A percentile compares a stretch with the other conserved stretches of the same genome.
Conservation (phyloP, 495 filamentous ascomycete species). For the Sphaerosporella brunnea region DNA sequence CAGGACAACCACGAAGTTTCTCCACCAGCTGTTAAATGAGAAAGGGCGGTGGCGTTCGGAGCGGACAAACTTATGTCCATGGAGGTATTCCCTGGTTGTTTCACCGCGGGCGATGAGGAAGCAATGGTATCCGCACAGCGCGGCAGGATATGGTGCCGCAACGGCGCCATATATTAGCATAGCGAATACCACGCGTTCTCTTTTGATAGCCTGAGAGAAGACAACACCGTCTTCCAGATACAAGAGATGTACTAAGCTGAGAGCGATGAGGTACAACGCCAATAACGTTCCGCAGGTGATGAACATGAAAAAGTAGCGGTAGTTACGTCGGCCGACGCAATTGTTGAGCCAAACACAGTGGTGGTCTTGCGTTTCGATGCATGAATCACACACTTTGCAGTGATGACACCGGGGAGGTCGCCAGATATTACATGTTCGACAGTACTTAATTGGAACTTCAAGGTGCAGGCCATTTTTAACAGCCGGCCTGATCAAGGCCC, state of each 20-base stretch:
- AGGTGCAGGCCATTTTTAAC: slow-evolving; percentile 41
- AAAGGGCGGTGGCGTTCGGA: slow-evolving; percentile 84
- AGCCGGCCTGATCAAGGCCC: slow-evolving; percentile 71
- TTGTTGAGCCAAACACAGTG: slow-evolving; percentile 99
- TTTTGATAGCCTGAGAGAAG: slow-evolving; percentile 45
- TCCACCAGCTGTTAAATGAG: slow-evolving; percentile 54
- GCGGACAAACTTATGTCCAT: slow-evolving; percentile 83
- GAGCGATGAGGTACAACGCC: slow-evolving; percentile 53
- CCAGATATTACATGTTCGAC: slow-evolving; percentile 93
- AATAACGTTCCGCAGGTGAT: slow-evolving; percentile 59
- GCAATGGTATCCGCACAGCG: slow-evolving; percentile 70
- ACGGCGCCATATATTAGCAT: slow-evolving; percentile 72
- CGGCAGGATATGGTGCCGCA: slow-evolving; percentile 60
- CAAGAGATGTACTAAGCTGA: slow-evolving; percentile 61
- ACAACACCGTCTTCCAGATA: slow-evolving; percentile 42
- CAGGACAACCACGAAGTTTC: slow-evolving; percentile 68
- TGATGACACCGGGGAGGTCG: slow-evolving; percentile 88
- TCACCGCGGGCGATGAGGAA: slow-evolving; percentile 80
- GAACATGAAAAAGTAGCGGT: slow-evolving; percentile 93
- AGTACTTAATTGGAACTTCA: slow-evolving; percentile 96
- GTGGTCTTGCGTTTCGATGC: slow-evolving; percentile 92
- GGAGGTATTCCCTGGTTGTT: slow-evolving; percentile 89
- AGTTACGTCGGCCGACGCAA: slow-evolving; percentile 91
- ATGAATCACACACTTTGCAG: slow-evolving; percentile 91
- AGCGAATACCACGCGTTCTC: slow-evolving; percentile 55